A percentile compares a stretch with the other conserved stretches of the same genome.
phyloP scores from a whole-genome alignment of 805 yeast genomes.

The Candida stauntonica region DNA sequence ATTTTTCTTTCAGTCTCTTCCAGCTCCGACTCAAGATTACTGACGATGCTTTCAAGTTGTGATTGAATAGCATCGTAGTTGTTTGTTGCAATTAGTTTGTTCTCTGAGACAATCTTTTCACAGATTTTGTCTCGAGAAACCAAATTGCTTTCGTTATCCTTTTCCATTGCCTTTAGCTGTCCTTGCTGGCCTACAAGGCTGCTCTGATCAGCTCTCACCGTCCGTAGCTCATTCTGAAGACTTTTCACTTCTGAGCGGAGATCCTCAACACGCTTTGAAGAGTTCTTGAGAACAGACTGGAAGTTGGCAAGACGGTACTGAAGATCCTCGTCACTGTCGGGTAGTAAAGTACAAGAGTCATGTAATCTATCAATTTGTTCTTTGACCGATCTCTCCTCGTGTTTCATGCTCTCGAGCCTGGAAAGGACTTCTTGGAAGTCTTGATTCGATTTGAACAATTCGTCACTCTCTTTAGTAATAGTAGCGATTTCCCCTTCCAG shows the following conservation, averaged over 20 bases:
- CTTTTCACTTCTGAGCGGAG: constrained; percentile 23
- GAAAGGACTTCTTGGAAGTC: constrained; percentile 72
- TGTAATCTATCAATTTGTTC: constrained; percentile 51
- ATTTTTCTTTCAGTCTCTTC: constrained; percentile 8
- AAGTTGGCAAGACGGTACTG: constrained; percentile 39
- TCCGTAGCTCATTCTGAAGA: constrained; percentile 24
- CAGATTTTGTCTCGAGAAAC: constrained; percentile 21
- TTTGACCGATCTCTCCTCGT: constrained; percentile 39
- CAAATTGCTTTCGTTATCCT: constrained; percentile 28
- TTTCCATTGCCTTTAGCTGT: constrained; percentile 42
- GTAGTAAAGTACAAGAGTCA: constrained; percentile 41
- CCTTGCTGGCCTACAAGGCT: constrained; percentile 49
- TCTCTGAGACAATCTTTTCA: constrained; percentile 1
- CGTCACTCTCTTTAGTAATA: constrained; percentile 55
- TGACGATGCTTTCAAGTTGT: constrained; percentile 1
- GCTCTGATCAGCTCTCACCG: constrained; percentile 32
- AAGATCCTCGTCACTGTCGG: constrained; percentile 41
- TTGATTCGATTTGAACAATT: constrained; percentile 70
- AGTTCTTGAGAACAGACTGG: constrained; percentile 28
- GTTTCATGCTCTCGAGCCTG: constrained; percentile 52
- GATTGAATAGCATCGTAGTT: constrained; percentile 5
- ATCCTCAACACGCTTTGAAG: constrained; percentile 26
- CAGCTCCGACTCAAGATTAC: constrained; percentile 9
- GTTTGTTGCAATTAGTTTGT: neutral
- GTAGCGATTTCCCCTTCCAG: constrained; percentile 47